Conservation (phyloP, 2,329 filamentous ascomycete genomes). For the Colletotrichum tabaci region DNA sequence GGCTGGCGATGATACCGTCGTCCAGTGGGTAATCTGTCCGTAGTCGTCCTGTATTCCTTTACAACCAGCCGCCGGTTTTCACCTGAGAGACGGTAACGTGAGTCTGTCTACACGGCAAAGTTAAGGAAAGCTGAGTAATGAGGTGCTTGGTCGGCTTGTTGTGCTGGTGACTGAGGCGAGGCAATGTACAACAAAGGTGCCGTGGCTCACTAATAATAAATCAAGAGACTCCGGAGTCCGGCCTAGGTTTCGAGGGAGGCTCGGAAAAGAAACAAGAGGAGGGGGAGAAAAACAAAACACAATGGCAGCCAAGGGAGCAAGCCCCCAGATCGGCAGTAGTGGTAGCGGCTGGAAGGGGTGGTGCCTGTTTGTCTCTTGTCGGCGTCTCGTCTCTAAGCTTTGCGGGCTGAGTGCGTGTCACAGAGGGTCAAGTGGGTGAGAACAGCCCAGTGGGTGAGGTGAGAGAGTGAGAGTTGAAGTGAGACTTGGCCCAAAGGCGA, state of each 20-base stretch:
- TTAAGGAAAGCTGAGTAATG: not conserved
- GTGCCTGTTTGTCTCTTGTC: conserved; percentile 13
- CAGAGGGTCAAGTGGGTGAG: no score
- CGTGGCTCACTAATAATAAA: not conserved
- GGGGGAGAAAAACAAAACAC: not conserved
- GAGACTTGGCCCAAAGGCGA: conserved; percentile 32
- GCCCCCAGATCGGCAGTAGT: conserved; percentile 25
- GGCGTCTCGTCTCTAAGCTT: not conserved
- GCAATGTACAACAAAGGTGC: not conserved
- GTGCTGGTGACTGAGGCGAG: not conserved
- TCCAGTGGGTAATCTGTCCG: not conserved
- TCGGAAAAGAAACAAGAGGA: conserved; percentile 18
- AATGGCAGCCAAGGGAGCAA: not conserved
- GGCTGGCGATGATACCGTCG: conserved; percentile 8
- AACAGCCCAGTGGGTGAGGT: no score
- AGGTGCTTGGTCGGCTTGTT: conserved; percentile 1
- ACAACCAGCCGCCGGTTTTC: not conserved
- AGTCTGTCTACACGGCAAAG: not conserved
- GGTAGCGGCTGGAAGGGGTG: conserved; percentile 14
- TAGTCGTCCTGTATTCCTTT: no score
- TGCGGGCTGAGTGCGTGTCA: not conserved
- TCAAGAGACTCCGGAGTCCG: not conserved
- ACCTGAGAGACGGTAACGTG: not conserved
- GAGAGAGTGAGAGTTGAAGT: no score
- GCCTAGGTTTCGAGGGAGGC: not conserved